Conservation (phyloP, 306 rosid genomes). For the Sesbania bispinosa region DNA sequence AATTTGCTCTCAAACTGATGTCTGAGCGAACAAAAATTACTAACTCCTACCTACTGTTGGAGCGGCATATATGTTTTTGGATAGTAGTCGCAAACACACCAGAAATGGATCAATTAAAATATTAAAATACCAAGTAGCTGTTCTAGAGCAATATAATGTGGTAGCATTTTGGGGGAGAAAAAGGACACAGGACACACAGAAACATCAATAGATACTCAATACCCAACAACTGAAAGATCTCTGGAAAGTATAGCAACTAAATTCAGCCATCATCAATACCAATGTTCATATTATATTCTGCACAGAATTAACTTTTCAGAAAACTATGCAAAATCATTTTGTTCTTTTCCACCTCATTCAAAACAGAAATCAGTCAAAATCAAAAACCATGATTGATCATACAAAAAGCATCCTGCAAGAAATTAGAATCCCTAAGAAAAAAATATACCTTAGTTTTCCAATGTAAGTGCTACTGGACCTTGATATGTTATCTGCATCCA, state of each 20-base stretch:
- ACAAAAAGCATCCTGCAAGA: not conserved
- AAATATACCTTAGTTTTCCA: conserved; percentile 77
- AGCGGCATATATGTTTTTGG: not conserved
- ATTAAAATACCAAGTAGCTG: not conserved
- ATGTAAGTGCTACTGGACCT: conserved; percentile 79
- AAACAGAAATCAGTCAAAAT: not conserved
- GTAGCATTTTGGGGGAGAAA: not conserved
- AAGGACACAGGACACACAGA: not conserved
- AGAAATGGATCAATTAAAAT: not conserved
- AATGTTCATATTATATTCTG: not conserved
- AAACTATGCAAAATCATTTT: not conserved
- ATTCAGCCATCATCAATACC: not conserved
- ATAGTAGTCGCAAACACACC: not conserved
- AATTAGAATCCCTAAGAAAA: not conserved
- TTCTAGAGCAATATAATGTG: not conserved
- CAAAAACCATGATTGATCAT: not conserved
- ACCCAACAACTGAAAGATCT: not conserved
- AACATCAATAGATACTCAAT: not conserved
- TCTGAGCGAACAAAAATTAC: not conserved
- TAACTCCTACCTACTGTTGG: not conserved
- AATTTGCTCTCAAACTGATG: not conserved
- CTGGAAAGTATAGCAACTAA: not conserved
- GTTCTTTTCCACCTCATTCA: not conserved
- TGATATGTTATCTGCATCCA: conserved; percentile 78
- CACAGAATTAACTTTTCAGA: not conserved